These are phyloP conservation scores for Ambrosia artemisiifolia DNA, from an alignment of 129 eudicot genomes.

Conservation along the genomic window DNA sequence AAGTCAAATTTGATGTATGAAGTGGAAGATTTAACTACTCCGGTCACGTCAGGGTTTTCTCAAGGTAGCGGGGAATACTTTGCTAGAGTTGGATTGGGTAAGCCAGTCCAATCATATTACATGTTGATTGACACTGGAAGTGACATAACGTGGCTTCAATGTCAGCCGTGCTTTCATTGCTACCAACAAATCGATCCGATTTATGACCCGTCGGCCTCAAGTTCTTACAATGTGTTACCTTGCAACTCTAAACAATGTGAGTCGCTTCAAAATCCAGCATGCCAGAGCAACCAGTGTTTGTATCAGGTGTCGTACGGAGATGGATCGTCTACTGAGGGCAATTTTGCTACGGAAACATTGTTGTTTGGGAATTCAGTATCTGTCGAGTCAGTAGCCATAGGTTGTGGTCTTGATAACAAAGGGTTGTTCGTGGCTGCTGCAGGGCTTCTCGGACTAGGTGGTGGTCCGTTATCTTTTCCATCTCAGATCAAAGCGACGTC, in stretches of 20 bases:
- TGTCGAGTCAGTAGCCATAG: no score
- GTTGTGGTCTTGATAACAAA: no score
- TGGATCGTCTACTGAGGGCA: slow-evolving; percentile 74
- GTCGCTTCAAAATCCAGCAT: slow-evolving; percentile 36
- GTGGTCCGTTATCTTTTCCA: no score
- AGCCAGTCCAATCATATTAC: slow-evolving; percentile 38
- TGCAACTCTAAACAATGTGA: slow-evolving; percentile 47
- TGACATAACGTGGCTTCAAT: slow-evolving; percentile 75
- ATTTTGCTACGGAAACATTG: slow-evolving; percentile 61
- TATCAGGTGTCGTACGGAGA: slow-evolving; percentile 84
- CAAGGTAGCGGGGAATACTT: slow-evolving; percentile 82
- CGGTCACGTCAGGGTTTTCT: slow-evolving; percentile 46
- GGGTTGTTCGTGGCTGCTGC: no score
- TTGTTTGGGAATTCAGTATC: slow-evolving; percentile 51
- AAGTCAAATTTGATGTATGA: background rate
- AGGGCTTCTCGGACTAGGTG: no score
- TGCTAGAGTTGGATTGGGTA: slow-evolving; percentile 67
- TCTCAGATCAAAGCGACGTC: slow-evolving; percentile 51
- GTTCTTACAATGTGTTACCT: slow-evolving; percentile 31
- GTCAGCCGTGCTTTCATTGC: slow-evolving; percentile 61
- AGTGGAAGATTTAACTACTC: slow-evolving; percentile 37
- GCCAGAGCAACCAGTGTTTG: slow-evolving; percentile 41
- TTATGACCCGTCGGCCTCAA: slow-evolving; percentile 45
- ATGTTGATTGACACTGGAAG: slow-evolving; percentile 72
- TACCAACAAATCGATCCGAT: slow-evolving; percentile 68